Percentiles rank a stretch among this genome's conserved stretches.
phyloP scores from a whole-genome alignment of 768 basidiomycete species.

The Lentinula guzmanii region DNA sequence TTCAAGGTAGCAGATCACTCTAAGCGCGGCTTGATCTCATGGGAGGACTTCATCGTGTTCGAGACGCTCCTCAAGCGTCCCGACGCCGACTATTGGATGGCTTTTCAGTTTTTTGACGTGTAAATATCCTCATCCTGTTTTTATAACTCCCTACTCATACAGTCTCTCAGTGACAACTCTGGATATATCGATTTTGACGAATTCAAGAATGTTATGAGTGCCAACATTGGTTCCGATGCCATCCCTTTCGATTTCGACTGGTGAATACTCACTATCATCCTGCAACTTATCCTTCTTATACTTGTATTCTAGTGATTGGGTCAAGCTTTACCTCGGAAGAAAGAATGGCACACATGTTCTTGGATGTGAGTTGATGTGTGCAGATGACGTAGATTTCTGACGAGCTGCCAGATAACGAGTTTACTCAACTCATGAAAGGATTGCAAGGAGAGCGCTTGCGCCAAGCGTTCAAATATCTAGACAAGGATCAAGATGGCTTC shows the following conservation, averaged over 20 bases:
- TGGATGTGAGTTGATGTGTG: constrained; percentile 60
- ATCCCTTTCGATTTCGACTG: constrained; percentile 96
- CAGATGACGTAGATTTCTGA: background rate
- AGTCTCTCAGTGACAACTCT: constrained; percentile 65
- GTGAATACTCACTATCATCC: constrained; percentile 28
- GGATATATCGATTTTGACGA: constrained; percentile 91
- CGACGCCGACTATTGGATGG: constrained; percentile 96
- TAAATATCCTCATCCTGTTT: constrained; percentile 34
- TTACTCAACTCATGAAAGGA: constrained; percentile 98
- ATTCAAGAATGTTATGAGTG: constrained; percentile 88
- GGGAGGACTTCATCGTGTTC: constrained; percentile 96
- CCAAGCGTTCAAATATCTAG: constrained; percentile 91
- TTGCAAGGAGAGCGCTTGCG: constrained; percentile 96
- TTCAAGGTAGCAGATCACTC: constrained; percentile 84
- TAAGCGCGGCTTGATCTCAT: constrained; percentile 73
- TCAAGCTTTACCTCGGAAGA: constrained; percentile 93
- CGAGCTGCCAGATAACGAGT: constrained; percentile 71
- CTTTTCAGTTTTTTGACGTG: constrained; percentile 95
- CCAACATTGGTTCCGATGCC: constrained; percentile 69
- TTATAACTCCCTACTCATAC: constrained; percentile 6
- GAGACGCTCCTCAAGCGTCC: constrained; percentile 90
- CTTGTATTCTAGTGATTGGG: constrained; percentile 66
- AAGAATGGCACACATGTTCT: constrained; percentile 87
- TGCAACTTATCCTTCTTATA: background rate
- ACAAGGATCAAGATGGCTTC: constrained; percentile 87